Conservation (phyloP, 73 alveolate species). For the Durusdinium trenchii region DNA sequence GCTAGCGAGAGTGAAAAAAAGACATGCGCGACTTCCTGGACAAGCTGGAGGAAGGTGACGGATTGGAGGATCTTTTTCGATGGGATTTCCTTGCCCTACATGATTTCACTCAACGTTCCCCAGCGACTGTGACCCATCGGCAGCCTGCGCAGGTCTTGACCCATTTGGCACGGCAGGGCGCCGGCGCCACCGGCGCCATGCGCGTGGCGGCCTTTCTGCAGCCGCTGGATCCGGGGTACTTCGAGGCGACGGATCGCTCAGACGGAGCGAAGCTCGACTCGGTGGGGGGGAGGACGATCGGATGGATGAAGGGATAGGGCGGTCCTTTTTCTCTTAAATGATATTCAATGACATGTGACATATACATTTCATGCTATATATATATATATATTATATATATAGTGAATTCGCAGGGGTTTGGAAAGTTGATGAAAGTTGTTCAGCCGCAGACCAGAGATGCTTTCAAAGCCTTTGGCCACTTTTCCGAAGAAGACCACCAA, state of each 20-base stretch:
- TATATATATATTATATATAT: no score
- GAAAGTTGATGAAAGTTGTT: no score
- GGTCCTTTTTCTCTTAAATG: not conserved
- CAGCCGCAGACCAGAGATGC: no score
- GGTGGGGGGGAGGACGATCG: not conserved
- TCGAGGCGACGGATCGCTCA: not conserved
- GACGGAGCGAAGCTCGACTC: not conserved
- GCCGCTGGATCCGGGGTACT: constrained; percentile 56
- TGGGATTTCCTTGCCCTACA: no score
- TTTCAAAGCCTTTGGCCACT: no score
- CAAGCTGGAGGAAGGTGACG: no score
- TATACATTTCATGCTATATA: no score
- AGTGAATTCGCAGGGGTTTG: no score
- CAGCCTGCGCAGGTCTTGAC: constrained; percentile 7
- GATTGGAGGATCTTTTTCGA: no score
- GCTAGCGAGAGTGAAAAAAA: not conserved
- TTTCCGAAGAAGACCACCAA: no score
- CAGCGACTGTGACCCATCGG: not conserved
- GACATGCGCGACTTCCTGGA: not conserved
- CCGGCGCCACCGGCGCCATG: constrained; percentile 15
- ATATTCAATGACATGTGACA: no score
- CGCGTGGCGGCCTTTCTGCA: constrained; percentile 77
- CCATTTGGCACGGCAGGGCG: not conserved
- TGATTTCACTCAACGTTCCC: not conserved
- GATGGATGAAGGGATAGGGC: not conserved